Evolutionary conservation across 2,329 filamentous ascomycete genomes (phyloP), one percentile per base, ranked within the genome.

Genomic region (Ophiostoma triangulosporum): DNA sequence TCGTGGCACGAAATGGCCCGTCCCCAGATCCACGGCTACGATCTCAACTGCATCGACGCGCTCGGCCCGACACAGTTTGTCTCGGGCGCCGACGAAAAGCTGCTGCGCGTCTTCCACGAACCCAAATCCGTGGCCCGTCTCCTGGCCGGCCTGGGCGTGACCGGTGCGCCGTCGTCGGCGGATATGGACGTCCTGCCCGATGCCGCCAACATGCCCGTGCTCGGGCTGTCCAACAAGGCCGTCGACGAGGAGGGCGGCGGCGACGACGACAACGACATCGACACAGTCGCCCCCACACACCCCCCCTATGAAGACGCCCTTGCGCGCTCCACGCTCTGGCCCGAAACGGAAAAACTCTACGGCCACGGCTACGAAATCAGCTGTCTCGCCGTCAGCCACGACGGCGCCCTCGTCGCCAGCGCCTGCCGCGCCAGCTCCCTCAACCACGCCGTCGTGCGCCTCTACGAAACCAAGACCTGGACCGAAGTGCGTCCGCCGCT

Each of bases 331-430:
- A 95, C 93, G 0, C 80, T 98, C 31, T 98, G 90, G 89, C 93
- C 93, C 3, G 93, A 98, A 65, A 81, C 81, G 6, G 93, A 98
- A 67, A 98, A 98, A 70, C 77, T 98, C 1, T 98, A 98, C 68
- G 93, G 93, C 1, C 93, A 98, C 68, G 93, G 93, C 29, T 96
- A 96, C 69, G 93, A 98, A 68, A 91, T 98, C 50, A 95, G 88
- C 2, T 86, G 88, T 35, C 79, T 95, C 15, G 86, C 90, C 11
- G 78, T 84, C 7, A 88, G 81, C 62, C 78, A 86, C 63, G 82
- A 89, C 61, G 84, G 86, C 12, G 72, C 68, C 3, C 68, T 96
- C 22, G 76, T 98, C 14, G 93, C 93, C 31, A 96, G 90, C 52
- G 89, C 93, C 2, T 98, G 93, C 71, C 88, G 86, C 63, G 93